Evolutionary conservation across 2,329 filamentous ascomycete species (phyloP).

Genomic region (Aspergillus arachidicola): DNA sequence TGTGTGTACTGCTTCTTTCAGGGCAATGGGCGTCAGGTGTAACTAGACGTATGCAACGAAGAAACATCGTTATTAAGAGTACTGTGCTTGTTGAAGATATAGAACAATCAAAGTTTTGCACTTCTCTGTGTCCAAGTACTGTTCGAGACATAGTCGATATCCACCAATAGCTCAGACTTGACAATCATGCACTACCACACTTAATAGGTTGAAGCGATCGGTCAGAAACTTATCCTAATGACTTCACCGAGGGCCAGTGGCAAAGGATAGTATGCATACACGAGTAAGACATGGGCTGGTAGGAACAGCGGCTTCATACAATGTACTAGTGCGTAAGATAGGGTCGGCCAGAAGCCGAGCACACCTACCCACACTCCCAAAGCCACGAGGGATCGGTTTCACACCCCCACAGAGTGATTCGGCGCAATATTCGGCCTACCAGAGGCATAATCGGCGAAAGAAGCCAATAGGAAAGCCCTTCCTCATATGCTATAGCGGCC

Average conservation of each 20-base stretch:
- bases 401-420: not conserved
- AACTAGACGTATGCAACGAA: not conserved
- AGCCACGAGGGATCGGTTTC: not conserved
- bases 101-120: too few species aligned
- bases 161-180: too few species aligned
- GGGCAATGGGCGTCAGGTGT: not conserved
- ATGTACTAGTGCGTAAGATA: not conserved
- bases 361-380: not conserved
- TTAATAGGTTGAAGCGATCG: not conserved
- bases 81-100: accelerated
- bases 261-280: not conserved
- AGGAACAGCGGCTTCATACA: not conserved
- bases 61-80: not conserved
- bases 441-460: not conserved
- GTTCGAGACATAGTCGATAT: too few species aligned
- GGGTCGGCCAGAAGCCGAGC: not conserved
- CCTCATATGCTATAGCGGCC: not conserved
- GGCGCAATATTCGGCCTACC: accelerated
- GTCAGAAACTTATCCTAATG: not conserved
- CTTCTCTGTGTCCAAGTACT: accelerated
- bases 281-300: not conserved
- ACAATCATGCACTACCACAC: not conserved
- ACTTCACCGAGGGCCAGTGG: not conserved
- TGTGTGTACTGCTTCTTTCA: not conserved
- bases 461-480: not conserved